Percentiles rank a stretch among this genome's conserved stretches.
Conservation (phyloP, 2,329 filamentous ascomycete species). For the Cladosporium halotolerans region DNA sequence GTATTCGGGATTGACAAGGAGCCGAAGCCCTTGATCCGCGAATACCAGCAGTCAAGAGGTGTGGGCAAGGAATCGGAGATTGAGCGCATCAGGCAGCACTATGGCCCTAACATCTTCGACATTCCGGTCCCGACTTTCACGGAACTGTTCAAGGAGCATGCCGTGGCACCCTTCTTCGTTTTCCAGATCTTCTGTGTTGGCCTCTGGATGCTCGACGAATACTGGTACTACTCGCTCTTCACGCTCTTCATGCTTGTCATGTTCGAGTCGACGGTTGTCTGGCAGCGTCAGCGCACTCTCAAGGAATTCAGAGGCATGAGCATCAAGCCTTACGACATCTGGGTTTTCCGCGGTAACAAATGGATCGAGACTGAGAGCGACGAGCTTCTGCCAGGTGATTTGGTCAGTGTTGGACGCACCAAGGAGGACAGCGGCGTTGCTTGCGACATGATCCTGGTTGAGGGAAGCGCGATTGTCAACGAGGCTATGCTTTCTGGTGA, state of each 20-base stretch:
- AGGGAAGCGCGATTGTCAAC: constrained; percentile 95
- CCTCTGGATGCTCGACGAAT: constrained; percentile 97
- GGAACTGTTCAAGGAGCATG: constrained; percentile 96
- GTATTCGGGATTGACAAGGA: constrained; percentile 77
- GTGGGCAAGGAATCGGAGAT: constrained; percentile 69
- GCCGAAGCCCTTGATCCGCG: constrained; percentile 69
- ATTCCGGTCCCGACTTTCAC: constrained; percentile 94
- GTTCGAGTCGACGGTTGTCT: constrained; percentile 97
- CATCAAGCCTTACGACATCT: constrained; percentile 96
- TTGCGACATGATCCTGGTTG: constrained; percentile 92
- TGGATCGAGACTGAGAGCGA: constrained; percentile 89
- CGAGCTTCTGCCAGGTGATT: constrained; percentile 83
- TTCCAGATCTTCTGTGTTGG: constrained; percentile 99
- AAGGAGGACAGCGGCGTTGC: constrained; percentile 97
- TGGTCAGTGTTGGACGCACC: constrained; percentile 85
- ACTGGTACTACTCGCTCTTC: constrained; percentile 99
- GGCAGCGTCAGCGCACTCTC: constrained; percentile 93
- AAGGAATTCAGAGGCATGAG: constrained; percentile 98
- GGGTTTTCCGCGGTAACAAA: constrained; percentile 78
- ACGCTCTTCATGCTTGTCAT: constrained; percentile 97
- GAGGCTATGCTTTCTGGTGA: constrained; percentile 99
- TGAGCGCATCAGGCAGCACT: constrained; percentile 77
- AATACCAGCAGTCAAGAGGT: constrained; percentile 75
- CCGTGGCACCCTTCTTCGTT: constrained; percentile 97
- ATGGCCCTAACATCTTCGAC: constrained; percentile 93